Conservation (phyloP, 2,329 filamentous ascomycete species). For the Lizonia empirigonia region DNA sequence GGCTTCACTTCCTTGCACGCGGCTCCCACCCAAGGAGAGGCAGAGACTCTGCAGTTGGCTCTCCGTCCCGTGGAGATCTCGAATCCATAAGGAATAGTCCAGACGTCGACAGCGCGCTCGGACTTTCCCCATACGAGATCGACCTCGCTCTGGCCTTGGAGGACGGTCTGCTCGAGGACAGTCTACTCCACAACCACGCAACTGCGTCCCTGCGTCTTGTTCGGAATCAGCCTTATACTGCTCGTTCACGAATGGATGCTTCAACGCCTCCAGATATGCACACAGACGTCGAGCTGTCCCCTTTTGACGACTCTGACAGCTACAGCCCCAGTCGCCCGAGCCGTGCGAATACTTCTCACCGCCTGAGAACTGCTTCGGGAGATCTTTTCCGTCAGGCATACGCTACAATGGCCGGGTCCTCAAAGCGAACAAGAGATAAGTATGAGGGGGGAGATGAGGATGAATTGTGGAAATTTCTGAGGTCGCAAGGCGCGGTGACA, state of each 20-base stretch:
- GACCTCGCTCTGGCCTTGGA: conserved; percentile 20
- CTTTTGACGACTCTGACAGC: background rate
- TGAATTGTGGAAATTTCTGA: conserved; percentile 21
- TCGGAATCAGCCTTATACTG: background rate
- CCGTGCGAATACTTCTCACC: background rate
- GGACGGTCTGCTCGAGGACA: conserved; percentile 11
- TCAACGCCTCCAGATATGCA: background rate
- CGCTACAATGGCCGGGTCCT: conserved; percentile 1
- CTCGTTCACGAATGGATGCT: background rate
- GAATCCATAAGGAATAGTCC: background rate
- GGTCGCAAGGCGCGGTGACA: conserved; percentile 30
- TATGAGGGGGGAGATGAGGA: conserved; percentile 21
- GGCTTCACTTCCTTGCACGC: conserved; percentile 1
- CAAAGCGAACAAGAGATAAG: conserved; percentile 30
- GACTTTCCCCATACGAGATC: conserved; percentile 5
- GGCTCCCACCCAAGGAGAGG: background rate
- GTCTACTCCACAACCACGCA: background rate
- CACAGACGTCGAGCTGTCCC: background rate
- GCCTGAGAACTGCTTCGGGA: background rate
- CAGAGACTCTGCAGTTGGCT: conserved; percentile 11
- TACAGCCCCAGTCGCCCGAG: background rate
- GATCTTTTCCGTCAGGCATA: background rate
- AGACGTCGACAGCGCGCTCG: background rate
- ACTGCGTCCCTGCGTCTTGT: background rate
- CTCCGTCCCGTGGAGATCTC: conserved; percentile 9